Conservation (phyloP, 768 basidiomycete genomes). For the Xerocomellus intermedius region DNA sequence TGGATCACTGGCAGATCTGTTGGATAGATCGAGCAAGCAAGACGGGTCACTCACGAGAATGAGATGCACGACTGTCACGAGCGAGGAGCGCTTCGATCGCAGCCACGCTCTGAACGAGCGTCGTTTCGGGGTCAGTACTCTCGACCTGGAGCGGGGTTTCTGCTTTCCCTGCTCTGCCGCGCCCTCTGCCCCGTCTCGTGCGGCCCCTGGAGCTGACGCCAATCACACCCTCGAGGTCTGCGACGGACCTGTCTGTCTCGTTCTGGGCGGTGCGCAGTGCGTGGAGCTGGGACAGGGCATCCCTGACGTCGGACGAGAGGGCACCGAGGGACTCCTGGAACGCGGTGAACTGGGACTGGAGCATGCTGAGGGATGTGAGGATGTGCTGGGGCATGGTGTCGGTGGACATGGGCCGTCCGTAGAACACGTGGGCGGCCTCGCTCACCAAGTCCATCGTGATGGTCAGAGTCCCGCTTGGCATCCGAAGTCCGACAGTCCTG, state of each 20-base stretch:
- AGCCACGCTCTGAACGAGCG: slow-evolving; percentile 14
- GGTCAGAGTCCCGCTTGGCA: neutral
- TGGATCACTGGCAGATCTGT: neutral
- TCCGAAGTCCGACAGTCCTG: slow-evolving; percentile 25
- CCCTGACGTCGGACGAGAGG: slow-evolving; percentile 14
- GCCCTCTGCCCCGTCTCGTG: neutral
- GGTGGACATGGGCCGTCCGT: no score
- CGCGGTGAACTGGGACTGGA: slow-evolving; percentile 17
- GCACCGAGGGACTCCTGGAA: slow-evolving; percentile 9
- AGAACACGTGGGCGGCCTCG: no score
- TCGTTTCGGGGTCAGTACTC: neutral
- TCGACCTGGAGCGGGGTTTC: neutral
- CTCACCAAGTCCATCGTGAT: neutral
- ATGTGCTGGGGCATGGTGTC: neutral
- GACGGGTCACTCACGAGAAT: slow-evolving; percentile 9
- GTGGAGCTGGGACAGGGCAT: slow-evolving; percentile 16
- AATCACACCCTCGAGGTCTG: slow-evolving; percentile 13
- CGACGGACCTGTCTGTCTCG: slow-evolving; percentile 6
- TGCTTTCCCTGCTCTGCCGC: neutral
- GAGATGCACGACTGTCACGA: slow-evolving; percentile 1
- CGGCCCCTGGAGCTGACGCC: slow-evolving; percentile 4
- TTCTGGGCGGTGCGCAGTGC: slow-evolving; percentile 15
- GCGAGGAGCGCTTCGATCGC: slow-evolving; percentile 20
- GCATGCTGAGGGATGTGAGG: neutral
- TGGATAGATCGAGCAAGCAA: neutral